Conservation (phyloP, 371 early-diverging fungal genomes). For the Cokeromyces recurvatus region DNA sequence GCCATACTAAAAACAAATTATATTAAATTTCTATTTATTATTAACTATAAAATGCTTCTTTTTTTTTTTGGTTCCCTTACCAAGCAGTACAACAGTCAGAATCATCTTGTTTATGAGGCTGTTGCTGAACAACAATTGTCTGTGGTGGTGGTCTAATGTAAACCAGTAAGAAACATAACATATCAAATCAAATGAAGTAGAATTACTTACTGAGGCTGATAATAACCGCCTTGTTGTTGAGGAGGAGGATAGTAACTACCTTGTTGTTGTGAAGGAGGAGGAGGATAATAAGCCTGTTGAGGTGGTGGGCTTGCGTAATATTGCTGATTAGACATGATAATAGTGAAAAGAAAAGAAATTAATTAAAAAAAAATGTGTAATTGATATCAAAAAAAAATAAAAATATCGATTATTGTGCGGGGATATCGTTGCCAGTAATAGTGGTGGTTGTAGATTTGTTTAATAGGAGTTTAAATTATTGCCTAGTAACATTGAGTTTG, state of each 20-base stretch:
- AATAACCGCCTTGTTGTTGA: constrained; percentile 14
- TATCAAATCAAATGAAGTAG: background rate
- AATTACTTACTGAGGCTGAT: constrained; percentile 22
- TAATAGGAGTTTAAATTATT: no score
- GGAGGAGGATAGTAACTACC: constrained; percentile 15
- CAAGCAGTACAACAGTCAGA: constrained; percentile 30
- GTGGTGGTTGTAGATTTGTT: no score
- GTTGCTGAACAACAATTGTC: constrained; percentile 27
- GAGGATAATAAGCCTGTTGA: constrained; percentile 13
- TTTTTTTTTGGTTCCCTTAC: constrained; percentile 4
- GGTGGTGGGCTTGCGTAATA: constrained; percentile 15
- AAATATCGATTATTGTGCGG: no score
- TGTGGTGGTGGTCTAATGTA: constrained; percentile 30
- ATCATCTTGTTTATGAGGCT: constrained; percentile 21
- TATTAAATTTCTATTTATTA: background rate
- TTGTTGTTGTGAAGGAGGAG: constrained; percentile 10
- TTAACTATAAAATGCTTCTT: background rate
- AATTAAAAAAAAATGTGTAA: background rate
- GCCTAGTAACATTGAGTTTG: no score
- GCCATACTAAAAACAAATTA: constrained; percentile 16
- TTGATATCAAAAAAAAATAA: constrained; percentile 2
- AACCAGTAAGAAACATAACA: no score
- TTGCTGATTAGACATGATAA: constrained; percentile 8
- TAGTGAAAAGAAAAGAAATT: background rate
- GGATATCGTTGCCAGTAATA: no score